Evolutionary conservation across 2,329 filamentous ascomycete genomes (phyloP), one percentile per base, ranked within the genome.

Genomic region (Trichoderma atroviride): DNA sequence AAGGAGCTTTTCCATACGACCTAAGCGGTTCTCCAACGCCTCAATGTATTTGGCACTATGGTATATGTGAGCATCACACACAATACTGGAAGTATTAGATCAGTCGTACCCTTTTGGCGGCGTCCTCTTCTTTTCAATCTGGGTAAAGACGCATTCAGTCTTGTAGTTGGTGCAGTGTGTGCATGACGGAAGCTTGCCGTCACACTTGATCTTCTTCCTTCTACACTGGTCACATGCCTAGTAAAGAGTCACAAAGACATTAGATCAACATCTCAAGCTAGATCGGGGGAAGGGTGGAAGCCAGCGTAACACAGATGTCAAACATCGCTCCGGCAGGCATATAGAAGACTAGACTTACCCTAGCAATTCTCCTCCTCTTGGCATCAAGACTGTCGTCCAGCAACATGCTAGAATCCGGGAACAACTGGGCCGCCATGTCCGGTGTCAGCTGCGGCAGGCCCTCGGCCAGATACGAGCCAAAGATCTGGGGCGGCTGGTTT

Each of bases 111-210:
- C 95, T 85, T 98, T 99, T 1, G 95, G 96, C 65, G 96, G 95
- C 79, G 92, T 96, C 70, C 96, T 88, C 86, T 99, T 99, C 89
- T 99, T 99, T 83, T 99, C 96, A 47, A 98, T 94, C 79, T 97
- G 94, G 0, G 96, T 98, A 78, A 98, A 98, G 74, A 97, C 88
- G 80, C 95, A 99, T 75, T 97, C 94, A 5, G 94, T 97, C 85
- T 97, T 97, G 85, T 97, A 97, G 80, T 97, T 98, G 79, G 92
- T 91, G 80, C 95, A 99, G 81, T 98, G 96, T 9, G 93, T 94
- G 81, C 96, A 99, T 71, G 94, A 90, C 47, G 96, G 95, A 81
- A 97, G 89, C 82, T 96, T 97, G 74, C 96, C 95, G 78, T 98
- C 96, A 81, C 95, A 98, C 83, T 98, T 98, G 82, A 98, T 96